Evolutionary conservation across 2,329 filamentous ascomycete genomes (phyloP), one percentile per base, ranked within the genome.

Genomic region (Aspergillus floridensis): DNA sequence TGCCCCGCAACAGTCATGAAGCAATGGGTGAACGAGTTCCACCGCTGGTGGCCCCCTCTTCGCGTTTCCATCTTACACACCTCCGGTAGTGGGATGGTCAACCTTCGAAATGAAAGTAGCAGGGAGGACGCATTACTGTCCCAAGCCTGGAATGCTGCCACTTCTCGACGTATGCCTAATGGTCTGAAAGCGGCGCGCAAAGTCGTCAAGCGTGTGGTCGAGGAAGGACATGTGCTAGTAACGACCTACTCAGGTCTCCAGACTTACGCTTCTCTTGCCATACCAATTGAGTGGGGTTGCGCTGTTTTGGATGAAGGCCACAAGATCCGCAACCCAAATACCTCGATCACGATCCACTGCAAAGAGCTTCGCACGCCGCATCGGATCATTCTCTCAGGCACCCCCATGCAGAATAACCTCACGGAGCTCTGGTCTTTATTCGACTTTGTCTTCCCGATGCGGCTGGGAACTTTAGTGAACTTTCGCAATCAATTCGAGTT

Each of bases 11-110:
- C 95, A 0, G 89, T 99, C 24, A 88, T 99, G 79, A 90, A 92
- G 62, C 95, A 99, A 73, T 99, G 95, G 95, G 95, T 97, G 12
- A 96, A 96, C 64, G 95, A 99, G 71, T 98, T 99, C 68, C 96
- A 99, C 76, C 87, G 89, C 12, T 99, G 96, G 96, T 99, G 96
- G 96, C 95, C 95, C n/a, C 89, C 95, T n/a, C 81, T 99, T 32
- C 86, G 96, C 47, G 95, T 99, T 5, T 96, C 93, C 0, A 98
- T 99, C 62, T 75, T 99, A 52, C 95, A 99, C 72, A 92, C 92
- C 0, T 97, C 95, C 4, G 95, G 95, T 2, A 98, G 92, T 73
- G 96, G 95, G 19, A 98, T 99, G 93, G 80, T 97, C 56, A 92
- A 96, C 65, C 81, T 96, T 24, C 78, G 79, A 49, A 80, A 78